Evolutionary conservation across 139 green algal genomes (phyloP), one percentile per base, ranked within the genome.

Genomic region (Chlamydomonas sp.): DNA sequence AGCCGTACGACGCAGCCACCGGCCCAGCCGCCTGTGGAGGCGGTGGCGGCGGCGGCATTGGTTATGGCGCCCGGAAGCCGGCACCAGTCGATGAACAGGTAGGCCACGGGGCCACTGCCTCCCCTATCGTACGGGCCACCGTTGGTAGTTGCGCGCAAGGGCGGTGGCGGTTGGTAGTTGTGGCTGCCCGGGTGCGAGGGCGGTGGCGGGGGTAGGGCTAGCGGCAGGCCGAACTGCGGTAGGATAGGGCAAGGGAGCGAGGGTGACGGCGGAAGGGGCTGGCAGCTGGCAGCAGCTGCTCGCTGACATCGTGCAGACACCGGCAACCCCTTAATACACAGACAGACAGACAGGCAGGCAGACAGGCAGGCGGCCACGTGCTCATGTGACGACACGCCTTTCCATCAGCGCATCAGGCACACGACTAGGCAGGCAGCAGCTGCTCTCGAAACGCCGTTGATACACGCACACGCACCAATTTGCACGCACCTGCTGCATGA

Each of bases 41-140:
- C 18, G 31, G 16, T 10, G 31, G 14, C 59, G 12, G 4, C 68
- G 18, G 1, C 12, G 20, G 4, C 31, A 61, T 18, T 63, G 82
- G n/a, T 5, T 63, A 5, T 57, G n/a, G 58, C 2, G 6, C 62
- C 16, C 4, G 80, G 82, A 17, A 88, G 16, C 6, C 31, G n/a
- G 83, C 83, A 79, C 73, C 73, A 88, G 49, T 88, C 83, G 4
- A 88, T 10, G 62, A 77, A 81, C 4, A 88, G 49, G 62, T 74
- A 82, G 14, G 76, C 60, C 5, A 9, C 62, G 0, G 83, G 83
- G 4, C 3, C 12, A 12, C 4, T 2, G 18, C 15, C 16, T 4
- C 60, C 5, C 60, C 4, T 2, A 8, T 4, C 58, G 77, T 15
- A 59, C 17, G 60, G 6, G 61, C 16, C 77, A 7, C 1, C 17